Evolutionary conservation across 768 basidiomycete genomes (phyloP), one percentile per base, ranked within the genome.

Genomic region (Psilocybe cyanescens): DNA sequence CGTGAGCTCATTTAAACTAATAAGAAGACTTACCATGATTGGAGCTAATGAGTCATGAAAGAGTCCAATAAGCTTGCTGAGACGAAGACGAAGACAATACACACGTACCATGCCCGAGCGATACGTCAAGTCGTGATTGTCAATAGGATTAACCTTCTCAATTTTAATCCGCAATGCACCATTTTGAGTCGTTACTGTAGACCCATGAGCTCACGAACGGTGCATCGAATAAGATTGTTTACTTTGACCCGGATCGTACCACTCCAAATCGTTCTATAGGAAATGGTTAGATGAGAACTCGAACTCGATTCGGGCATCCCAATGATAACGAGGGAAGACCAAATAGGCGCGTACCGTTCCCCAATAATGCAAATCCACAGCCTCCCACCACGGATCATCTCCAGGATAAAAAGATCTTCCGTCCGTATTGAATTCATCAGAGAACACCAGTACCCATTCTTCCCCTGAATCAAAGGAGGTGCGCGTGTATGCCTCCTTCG

Each of bases 101-200:
- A 19, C 55, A 80, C 81, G 39, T 76, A 84, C 73, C 74, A 76
- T 76, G 31, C 68, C 73, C 14, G 72, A 74, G 31, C 66, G 68
- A 70, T 89, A 95, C 67, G 88, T 85, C 61, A 95, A 73, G 65
- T 90, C 81, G 71, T 94, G 88, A 62, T 77, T 79, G 30, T 70
- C 55, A 0, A 57, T 53, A 24, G 72, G 70, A 58, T 75, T 64
- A 72, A 78, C 68, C 76, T 78, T 81, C 6, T 83, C 78, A 67
- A 92, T 78, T 14, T 84, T 89, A 63, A 95, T 82, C 45, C 87
- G 83, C 14, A 95, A 77, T 37, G 85, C 82, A 12, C 93, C 93
- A 50, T 81, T 77, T 57, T 79, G 52, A 1, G 92, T 95, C 1
- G 84, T 87, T 45, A 86, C 79, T 49, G 76, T 77, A 70, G 76